A percentile compares a stretch with the other conserved stretches of the same genome.
phyloP scores from a whole-genome alignment of 2,329 filamentous ascomycete genomes.

The Gnomoniopsis sp. region DNA sequence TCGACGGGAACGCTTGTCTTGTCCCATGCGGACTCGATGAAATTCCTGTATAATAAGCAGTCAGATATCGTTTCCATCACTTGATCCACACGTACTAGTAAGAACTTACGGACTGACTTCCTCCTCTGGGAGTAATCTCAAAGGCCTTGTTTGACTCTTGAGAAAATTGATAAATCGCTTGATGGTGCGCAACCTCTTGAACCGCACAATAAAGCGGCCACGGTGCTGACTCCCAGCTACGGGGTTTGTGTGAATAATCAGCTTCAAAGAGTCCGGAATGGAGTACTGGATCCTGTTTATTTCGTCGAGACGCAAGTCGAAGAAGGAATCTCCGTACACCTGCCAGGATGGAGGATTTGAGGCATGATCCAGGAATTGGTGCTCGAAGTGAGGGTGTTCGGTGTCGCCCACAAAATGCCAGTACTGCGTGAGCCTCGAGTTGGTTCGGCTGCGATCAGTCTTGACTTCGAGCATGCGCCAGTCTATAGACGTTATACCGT shows the following conservation, averaged over 20 bases:
- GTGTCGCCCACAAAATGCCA: constrained; percentile 46
- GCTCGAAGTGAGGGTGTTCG: constrained; percentile 41
- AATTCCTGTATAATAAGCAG: constrained; percentile 25
- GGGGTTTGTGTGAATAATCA: constrained; percentile 37
- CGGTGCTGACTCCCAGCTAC: constrained; percentile 30
- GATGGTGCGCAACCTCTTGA: constrained; percentile 52
- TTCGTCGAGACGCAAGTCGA: constrained; percentile 45
- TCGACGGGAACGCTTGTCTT: too few relatives aligned
- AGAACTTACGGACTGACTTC: constrained; percentile 39
- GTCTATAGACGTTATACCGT: constrained; percentile 42
- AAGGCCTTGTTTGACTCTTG: constrained; percentile 31
- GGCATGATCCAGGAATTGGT: constrained; percentile 48
- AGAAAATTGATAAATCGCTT: constrained; percentile 48
- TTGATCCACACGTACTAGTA: not conserved
- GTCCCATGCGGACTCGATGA: constrained; percentile 26
- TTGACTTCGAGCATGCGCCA: constrained; percentile 53
- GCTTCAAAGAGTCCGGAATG: constrained; percentile 33
- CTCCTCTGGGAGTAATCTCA: constrained; percentile 25
- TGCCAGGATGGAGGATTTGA: constrained; percentile 41
- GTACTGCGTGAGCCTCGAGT: constrained; percentile 49
- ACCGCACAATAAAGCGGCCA: constrained; percentile 47
- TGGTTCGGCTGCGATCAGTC: constrained; percentile 43
- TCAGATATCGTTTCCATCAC: constrained; percentile 1
- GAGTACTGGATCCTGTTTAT: constrained; percentile 41
- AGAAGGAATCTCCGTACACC: constrained; percentile 47